A percentile compares a stretch with the other conserved stretches of the same genome.
Evolutionary conservation across 345 rosid species (phyloP).

Genomic region (Eucalyptus pumila): DNA sequence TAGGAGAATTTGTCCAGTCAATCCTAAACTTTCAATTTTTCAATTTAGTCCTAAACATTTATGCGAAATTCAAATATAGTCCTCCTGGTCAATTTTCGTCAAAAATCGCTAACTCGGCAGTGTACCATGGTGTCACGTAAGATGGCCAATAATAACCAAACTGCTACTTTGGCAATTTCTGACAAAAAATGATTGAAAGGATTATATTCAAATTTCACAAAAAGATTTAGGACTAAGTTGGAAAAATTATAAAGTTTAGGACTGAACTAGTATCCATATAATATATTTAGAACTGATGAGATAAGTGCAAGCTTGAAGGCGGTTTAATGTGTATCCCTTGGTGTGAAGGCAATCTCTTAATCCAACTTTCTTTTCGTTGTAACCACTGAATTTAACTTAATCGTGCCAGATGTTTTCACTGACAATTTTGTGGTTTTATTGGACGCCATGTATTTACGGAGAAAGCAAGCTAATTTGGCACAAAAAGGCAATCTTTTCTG

Average conservation of each 20-base stretch:
- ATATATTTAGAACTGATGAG: neutral
- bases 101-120: fast-evolving
- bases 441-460: neutral
- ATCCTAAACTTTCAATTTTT: neutral
- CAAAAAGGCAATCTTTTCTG: neutral
- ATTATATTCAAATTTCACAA: neutral
- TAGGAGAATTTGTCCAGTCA: neutral
- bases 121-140: neutral
- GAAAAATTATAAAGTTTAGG: neutral
- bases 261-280: neutral
- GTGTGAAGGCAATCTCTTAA: neutral
- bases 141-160: neutral
- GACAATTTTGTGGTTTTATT: neutral
- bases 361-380: neutral
- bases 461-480: neutral
- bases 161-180: fast-evolving
- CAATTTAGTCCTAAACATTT: neutral
- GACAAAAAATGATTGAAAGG: neutral
- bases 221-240: neutral
- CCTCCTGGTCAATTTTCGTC: neutral
- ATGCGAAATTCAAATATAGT: neutral
- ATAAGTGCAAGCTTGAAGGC: neutral
- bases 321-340: neutral
- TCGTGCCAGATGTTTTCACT: neutral
- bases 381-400: neutral